Evolutionary conservation across 2,329 filamentous ascomycete genomes (phyloP).

Genomic region (Colletotrichum acutatum): DNA sequence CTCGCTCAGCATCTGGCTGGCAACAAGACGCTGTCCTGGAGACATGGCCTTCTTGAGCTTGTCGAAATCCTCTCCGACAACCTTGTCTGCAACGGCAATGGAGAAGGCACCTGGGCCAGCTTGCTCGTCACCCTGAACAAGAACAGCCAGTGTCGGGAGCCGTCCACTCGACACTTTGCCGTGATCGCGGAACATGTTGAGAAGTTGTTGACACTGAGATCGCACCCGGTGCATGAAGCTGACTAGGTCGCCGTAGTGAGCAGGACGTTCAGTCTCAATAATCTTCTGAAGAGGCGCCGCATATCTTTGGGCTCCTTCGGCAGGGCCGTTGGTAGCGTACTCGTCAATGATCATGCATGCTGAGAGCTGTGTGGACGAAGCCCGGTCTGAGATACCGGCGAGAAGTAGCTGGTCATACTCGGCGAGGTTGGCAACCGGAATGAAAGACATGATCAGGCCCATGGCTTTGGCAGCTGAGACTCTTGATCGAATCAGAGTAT

Average conservation of each 20-base stretch:
- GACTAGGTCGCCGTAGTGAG: constrained; percentile 88
- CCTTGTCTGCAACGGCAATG: constrained; percentile 86
- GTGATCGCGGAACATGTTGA: constrained; percentile 92
- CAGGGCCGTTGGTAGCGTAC: constrained; percentile 73
- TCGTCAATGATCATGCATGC: constrained; percentile 89
- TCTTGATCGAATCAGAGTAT: constrained; percentile 88
- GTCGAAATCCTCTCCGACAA: constrained; percentile 87
- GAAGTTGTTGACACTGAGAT: constrained; percentile 88
- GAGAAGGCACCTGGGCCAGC: constrained; percentile 95
- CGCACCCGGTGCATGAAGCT: constrained; percentile 90
- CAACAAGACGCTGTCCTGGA: constrained; percentile 87
- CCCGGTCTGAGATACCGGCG: constrained; percentile 75
- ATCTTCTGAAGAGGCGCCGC: constrained; percentile 76
- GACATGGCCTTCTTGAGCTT: constrained; percentile 89
- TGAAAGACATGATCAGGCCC: constrained; percentile 82
- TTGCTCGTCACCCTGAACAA: constrained; percentile 93
- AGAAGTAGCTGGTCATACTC: constrained; percentile 74
- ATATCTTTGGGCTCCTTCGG: constrained; percentile 66
- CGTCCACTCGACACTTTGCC: constrained; percentile 81
- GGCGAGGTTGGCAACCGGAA: constrained; percentile 72
- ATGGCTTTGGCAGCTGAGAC: constrained; percentile 89
- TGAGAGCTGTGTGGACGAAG: constrained; percentile 87
- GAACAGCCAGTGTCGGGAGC: constrained; percentile 84
- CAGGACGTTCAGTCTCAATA: constrained; percentile 83
- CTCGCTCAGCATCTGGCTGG: constrained; percentile 81